Percentiles rank a stretch among this genome's conserved stretches.
These are phyloP conservation scores for Trichosporon asahii DNA, from an alignment of 1,284 basidiomycete genomes.

Conservation along the genomic window DNA sequence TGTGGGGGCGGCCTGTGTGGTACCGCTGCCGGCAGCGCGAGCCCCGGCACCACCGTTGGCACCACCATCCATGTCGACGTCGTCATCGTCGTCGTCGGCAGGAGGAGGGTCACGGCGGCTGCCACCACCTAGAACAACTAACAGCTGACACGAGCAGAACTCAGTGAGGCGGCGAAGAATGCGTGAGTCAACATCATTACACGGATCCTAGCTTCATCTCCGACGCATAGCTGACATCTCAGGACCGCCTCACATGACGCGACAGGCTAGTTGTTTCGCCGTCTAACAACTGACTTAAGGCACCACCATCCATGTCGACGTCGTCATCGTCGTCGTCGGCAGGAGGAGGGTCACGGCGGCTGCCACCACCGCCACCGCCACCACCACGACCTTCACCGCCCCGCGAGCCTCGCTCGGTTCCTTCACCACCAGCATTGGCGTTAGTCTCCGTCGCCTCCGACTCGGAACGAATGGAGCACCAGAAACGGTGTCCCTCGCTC, in stretches of 20 bases:
- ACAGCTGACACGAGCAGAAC: too few relatives aligned
- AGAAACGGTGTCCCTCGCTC: slow-evolving; percentile 88
- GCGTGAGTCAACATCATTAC: too few relatives aligned
- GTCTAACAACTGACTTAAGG: too few relatives aligned
- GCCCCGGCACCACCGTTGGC: slow-evolving; percentile 14
- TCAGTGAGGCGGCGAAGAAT: too few relatives aligned
- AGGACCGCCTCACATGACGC: too few relatives aligned
- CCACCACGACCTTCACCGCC: slow-evolving; percentile 20
- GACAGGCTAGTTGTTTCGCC: too few relatives aligned
- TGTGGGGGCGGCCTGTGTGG: slow-evolving; percentile 11
- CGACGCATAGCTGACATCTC: too few relatives aligned
- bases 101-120: slow-evolving; percentile 12
- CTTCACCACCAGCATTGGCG: slow-evolving; percentile 7
- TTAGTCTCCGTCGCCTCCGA: slow-evolving; percentile 26
- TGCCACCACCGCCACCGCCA: slow-evolving; percentile 20
- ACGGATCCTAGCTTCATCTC: too few relatives aligned
- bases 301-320: slow-evolving; percentile 17
- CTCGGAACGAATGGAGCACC: slow-evolving; percentile 41
- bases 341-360: slow-evolving; percentile 11
- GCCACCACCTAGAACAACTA: too few relatives aligned
- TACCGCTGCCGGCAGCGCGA: slow-evolving; percentile 3
- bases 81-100: slow-evolving; percentile 22
- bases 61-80: slow-evolving; percentile 19
- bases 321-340: slow-evolving; percentile 24
- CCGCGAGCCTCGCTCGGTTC: slow-evolving; percentile 14